Conservation (phyloP, 192 early-diverging fungal species). For the Backusella mclennaniae region DNA sequence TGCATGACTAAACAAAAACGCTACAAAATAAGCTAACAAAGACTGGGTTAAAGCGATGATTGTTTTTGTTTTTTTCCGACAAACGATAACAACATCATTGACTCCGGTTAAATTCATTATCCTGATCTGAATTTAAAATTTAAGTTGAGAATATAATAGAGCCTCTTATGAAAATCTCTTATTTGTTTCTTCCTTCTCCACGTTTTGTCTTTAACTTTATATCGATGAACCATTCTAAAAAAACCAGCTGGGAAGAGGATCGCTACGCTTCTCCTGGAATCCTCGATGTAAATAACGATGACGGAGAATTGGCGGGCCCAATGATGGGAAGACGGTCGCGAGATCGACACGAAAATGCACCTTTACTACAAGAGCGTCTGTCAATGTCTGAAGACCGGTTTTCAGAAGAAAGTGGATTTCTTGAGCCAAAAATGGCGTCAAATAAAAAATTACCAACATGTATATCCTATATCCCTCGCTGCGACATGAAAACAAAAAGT, state of each 20-base stretch:
- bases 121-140: background rate
- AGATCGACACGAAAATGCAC: background rate
- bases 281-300: background rate
- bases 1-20: background rate
- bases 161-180: background rate
- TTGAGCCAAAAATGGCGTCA: background rate
- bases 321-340: background rate
- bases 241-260: background rate
- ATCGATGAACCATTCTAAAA: background rate
- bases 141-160: background rate
- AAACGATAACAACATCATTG: background rate
- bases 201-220: background rate
- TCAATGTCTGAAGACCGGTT: background rate
- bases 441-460: background rate
- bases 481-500: background rate
- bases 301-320: background rate
- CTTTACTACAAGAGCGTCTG: background rate
- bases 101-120: constrained; percentile 1
- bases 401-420: background rate
- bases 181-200: constrained; percentile 1
- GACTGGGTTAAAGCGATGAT: background rate
- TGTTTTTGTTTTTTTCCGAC: background rate
- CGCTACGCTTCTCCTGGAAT: background rate
- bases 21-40: background rate
- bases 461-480: background rate